Evolutionary conservation across 352 stramenopile genomes (phyloP).

Genomic region (Blastocystis sp.): DNA sequence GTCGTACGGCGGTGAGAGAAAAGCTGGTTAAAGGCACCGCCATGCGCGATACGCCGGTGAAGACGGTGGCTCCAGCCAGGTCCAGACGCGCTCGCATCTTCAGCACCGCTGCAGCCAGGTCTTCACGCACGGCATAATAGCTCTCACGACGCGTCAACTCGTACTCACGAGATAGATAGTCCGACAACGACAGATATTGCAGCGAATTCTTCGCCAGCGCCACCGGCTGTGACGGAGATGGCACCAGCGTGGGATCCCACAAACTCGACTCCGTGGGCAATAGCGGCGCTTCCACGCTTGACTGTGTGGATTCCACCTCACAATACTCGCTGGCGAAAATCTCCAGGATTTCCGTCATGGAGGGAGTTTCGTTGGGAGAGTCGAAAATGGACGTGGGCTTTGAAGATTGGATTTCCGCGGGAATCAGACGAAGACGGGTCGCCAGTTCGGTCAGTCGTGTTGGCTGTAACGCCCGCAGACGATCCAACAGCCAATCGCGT

Average conservation of each 20-base stretch:
- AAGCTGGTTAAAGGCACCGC: slow-evolving; percentile 60
- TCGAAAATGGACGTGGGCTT: too few relatives aligned
- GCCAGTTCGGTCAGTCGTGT: too few relatives aligned
- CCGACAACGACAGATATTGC: slow-evolving; percentile 82
- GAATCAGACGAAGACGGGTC: too few relatives aligned
- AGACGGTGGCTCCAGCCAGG: slow-evolving; percentile 60
- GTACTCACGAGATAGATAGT: slow-evolving; percentile 83
- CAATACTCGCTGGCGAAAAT: slow-evolving; percentile 48
- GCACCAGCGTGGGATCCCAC: slow-evolving; percentile 69
- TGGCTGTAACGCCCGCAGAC: too few relatives aligned
- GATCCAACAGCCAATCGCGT: background rate
- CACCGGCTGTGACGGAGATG: slow-evolving; percentile 59
- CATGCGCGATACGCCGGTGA: slow-evolving; percentile 63
- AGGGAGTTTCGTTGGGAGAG: too few relatives aligned
- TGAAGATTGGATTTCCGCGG: too few relatives aligned
- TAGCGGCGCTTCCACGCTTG: too few relatives aligned
- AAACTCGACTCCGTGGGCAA: slow-evolving; percentile 77
- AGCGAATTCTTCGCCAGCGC: slow-evolving; percentile 83
- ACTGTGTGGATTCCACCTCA: too few relatives aligned
- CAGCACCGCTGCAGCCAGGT: slow-evolving; percentile 75
- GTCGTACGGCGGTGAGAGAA: slow-evolving; percentile 69
- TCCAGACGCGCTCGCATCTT: slow-evolving; percentile 61
- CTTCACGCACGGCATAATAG: slow-evolving; percentile 70
- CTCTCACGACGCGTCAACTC: slow-evolving; percentile 77
- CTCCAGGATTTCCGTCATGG: too few relatives aligned